Conservation (phyloP, 805 yeast genomes). For the Candida tibetensis region DNA sequence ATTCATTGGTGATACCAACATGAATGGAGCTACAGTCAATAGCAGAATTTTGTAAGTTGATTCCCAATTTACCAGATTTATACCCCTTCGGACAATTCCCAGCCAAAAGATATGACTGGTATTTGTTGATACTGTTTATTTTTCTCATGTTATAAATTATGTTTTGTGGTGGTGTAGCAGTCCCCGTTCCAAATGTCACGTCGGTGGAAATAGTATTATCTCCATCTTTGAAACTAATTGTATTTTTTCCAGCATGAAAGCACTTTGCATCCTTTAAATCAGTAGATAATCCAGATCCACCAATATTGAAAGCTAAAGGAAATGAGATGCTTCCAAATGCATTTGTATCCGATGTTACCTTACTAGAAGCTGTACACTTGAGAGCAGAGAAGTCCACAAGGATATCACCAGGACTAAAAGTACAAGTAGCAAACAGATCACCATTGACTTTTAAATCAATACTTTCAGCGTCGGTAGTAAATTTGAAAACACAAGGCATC, state of each 20-base stretch:
- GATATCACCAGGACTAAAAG: slow-evolving; percentile 10
- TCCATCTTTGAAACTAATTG: slow-evolving; percentile 16
- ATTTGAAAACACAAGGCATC: slow-evolving; percentile 16
- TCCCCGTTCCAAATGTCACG: slow-evolving; percentile 5
- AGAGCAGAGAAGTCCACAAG: slow-evolving; percentile 7
- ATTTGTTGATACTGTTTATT: slow-evolving; percentile 11
- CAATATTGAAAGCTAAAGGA: slow-evolving; percentile 21
- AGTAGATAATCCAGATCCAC: slow-evolving; percentile 4
- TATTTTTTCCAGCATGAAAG: slow-evolving; percentile 19
- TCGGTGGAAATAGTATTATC: slow-evolving; percentile 6
- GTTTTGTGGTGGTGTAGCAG: neutral
- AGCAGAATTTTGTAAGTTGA: slow-evolving; percentile 8
- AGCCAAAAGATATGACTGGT: slow-evolving; percentile 10
- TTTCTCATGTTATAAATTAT: slow-evolving; percentile 3
- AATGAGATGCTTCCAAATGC: slow-evolving; percentile 12
- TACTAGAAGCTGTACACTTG: slow-evolving; percentile 9
- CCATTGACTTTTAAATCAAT: slow-evolving; percentile 9
- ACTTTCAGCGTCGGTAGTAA: slow-evolving; percentile 8
- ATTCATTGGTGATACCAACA: slow-evolving; percentile 18
- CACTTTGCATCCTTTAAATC: slow-evolving; percentile 18
- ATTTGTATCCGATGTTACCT: slow-evolving; percentile 1
- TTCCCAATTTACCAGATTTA: slow-evolving; percentile 20
- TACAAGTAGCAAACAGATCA: slow-evolving; percentile 22
- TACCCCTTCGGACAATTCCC: slow-evolving; percentile 22
- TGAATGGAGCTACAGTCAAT: slow-evolving; percentile 22